Evolutionary conservation across 2,329 filamentous ascomycete species (phyloP).

Genomic region (Aureobasidium subglaciale): DNA sequence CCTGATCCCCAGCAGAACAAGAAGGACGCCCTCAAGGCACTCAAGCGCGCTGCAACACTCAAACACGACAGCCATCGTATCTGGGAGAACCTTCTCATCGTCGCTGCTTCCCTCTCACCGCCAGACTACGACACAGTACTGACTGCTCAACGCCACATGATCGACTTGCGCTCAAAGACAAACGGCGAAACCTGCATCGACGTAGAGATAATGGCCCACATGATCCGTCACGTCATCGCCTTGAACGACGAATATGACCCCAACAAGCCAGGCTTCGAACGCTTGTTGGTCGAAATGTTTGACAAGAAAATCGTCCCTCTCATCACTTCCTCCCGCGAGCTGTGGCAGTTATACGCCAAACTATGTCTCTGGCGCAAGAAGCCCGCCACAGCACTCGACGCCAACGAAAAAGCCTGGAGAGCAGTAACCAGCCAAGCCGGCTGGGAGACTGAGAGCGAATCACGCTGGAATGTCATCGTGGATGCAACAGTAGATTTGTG

Average conservation of each 20-base stretch:
- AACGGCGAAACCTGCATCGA: constrained; percentile 75
- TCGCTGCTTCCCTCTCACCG: constrained; percentile 70
- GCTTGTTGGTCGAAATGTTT: constrained; percentile 62
- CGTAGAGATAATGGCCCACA: constrained; percentile 58
- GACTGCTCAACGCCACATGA: constrained; percentile 64
- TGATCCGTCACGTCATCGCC: constrained; percentile 65
- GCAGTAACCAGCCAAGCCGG: constrained; percentile 53
- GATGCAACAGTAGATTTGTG: constrained; percentile 74
- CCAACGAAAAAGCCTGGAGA: constrained; percentile 85
- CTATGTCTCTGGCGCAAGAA: constrained; percentile 68
- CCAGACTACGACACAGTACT: constrained; percentile 70
- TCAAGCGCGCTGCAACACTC: constrained; percentile 77
- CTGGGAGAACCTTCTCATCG: constrained; percentile 92
- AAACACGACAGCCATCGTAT: constrained; percentile 86
- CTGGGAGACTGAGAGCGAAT: constrained; percentile 51
- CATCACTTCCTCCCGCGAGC: constrained; percentile 68
- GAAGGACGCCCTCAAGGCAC: constrained; percentile 70
- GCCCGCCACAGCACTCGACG: constrained; percentile 66
- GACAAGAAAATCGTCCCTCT: constrained; percentile 71
- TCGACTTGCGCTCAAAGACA: constrained; percentile 60
- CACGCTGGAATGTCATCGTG: constrained; percentile 66
- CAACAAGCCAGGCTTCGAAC: constrained; percentile 43
- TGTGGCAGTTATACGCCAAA: constrained; percentile 69
- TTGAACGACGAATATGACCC: constrained; percentile 38
- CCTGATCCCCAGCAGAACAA: constrained; percentile 52